Base-by-base conservation (phyloP, 805 yeast species). In the Clavispora fructus region DNA sequence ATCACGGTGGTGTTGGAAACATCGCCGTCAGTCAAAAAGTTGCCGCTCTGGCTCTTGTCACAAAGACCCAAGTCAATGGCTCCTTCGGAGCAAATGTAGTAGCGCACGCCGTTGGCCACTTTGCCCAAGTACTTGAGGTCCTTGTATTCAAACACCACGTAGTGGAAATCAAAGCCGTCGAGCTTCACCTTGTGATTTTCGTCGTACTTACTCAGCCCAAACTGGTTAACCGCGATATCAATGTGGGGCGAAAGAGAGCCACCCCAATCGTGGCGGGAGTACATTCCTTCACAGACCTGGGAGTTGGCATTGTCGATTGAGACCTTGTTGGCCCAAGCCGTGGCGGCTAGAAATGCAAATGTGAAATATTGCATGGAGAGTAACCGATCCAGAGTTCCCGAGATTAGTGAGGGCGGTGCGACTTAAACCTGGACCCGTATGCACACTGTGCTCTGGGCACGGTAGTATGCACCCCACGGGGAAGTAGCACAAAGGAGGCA, bases 211-310 rank as follows among this genome's bases (percentile, higher is more conserved):
- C 63, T 55, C n/a, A 55, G 53, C 42, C 63, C 68, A 46, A 54
- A 67, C 23, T 56, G 54, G 16, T 50, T 52, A 40, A 68, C 63
- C 23, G 56, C 55, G 40, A 73, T 48, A 26, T 59, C 66, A 26
- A 71, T 66, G 38, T 60, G 69, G 6, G 95, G 90, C 48, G 80
- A 83, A 9, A 71, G 65, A 25, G 75, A 73, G 31, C 99, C 99
- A 41, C 89, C 85, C 91, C 95, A 87, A 59, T 91, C 95, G 40
- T 79, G 73, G 56, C 82, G 83, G 46, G 91, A 78, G 67, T 92
- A 92, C 82, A 92, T 85, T 31, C 99, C 99, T 5, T 90, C 76
- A 63, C 99, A 92, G 25, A 80, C 79, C 58, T 87, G 94, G 14
- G 83, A 72, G 41, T 77, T 67, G 10, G 58, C 26, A 6, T 47